Base-by-base conservation (phyloP, 208 protist genomes). In the Acanthamoeba lenticulata region DNA sequence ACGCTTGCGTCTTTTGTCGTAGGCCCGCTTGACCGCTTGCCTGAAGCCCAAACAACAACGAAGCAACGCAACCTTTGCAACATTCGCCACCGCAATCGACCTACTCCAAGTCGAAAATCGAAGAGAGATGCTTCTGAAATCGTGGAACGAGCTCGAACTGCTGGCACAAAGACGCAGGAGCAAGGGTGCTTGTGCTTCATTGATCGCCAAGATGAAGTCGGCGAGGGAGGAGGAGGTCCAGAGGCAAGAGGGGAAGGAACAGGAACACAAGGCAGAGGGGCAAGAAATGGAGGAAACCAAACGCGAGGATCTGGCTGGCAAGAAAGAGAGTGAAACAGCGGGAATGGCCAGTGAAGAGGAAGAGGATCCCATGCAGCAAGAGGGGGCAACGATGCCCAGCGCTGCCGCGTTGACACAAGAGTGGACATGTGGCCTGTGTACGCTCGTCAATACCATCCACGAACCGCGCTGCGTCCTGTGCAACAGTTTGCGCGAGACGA, bases 371-470 rank as follows among this genome's bases (percentile, higher is more conserved):
- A 19, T 21, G 38, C 67, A 27, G 6, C 67, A 79, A 40, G 67
- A 5, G 36, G 67, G 4, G 67, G 36, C 7, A 9, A 24, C 11
- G 21, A 11, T 32, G 5, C 4, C 15, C 17, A 79, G 6, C 38
- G 32, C 38, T 3, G 24, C 7, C 7, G 36, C 7, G 24, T 24
- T 44, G 34, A 40, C 5, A 44, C 27, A 38, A 4, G 34, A 38
- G 32, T 79, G 67, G 67, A 79, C 67, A 24, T 79, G 67, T 24
- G 40, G 67, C 67, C n/a, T 79, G 24, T 79, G 67, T 32, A 79
- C 67, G 34, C 67, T 79, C 67, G 9, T 79, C 36, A 79, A 79
- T 32, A 24, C 4, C 36, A 17, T 44, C 6, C 67, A 42, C 67
- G 67, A 79, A 5, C 67, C 36, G 9, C n/a, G 40, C 38, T 79